Evolutionary conservation across 352 stramenopile species (phyloP), one percentile per base, ranked within the genome.

Genomic region (Saprolegnia parasitica): DNA sequence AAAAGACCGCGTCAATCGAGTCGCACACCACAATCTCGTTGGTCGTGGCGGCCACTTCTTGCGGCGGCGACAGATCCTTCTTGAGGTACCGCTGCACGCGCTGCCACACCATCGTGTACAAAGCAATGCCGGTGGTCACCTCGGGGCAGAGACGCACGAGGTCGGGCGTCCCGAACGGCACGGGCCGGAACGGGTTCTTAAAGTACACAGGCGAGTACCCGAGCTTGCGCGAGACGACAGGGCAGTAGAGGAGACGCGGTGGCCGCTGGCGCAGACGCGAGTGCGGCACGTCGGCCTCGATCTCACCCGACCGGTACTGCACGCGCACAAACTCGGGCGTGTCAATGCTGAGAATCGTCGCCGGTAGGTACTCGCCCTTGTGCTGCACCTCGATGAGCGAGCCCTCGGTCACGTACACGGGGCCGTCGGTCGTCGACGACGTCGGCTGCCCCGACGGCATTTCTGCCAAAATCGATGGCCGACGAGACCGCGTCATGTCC

Each of bases 121-220:
- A 57, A 4, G 93, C 78, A 21, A 83, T 78, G 24, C 89, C 88
- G 40, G 75, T 96, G 10, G 86, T 93, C 45, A 82, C 76, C 55
- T 94, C 83, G n/a, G 87, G 87, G 18, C 86, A 93, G 16, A 95
- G 76, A 3, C 87, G 84, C n/a, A 91, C 75, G n/a, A 95, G 80
- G 63, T 92, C 92, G 26, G 87, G 86, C n/a, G 83, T 84, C 0
- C 87, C 84, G 52, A 95, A 95, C n/a, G 87, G 86, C 29, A 88
- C 81, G 1, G 87, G 87, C 0, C 86, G 82, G 76, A 95, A 95
- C 16, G 87, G 87, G 63, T 95, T 95, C 71, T 95, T 95, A 62
- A 91, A 95, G 65, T 95, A 95, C 58, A 94, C 76, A 6, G 86
- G 84, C 37, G 86, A 93, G 73, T 95, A 95, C 49, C 83, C 91